These are phyloP conservation scores for Echinosophora koreensis DNA, from an alignment of 306 rosid genomes.

Conservation along the genomic window DNA sequence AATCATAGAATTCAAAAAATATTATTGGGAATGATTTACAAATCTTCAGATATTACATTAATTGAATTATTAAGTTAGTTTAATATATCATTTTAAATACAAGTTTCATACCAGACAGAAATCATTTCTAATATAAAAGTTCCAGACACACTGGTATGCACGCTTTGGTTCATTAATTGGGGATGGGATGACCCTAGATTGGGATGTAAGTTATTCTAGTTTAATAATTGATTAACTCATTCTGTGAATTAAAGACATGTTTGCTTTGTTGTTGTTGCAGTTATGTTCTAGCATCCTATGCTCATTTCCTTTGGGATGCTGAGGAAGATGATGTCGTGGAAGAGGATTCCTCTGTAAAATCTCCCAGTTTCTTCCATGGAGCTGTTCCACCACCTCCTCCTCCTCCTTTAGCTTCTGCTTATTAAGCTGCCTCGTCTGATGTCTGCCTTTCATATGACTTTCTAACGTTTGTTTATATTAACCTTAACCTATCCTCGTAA, in stretches of 20 bases:
- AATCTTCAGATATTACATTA: not conserved
- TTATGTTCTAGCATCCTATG: constrained; percentile 84
- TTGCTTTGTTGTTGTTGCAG: constrained; percentile 59
- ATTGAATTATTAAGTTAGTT: not conserved
- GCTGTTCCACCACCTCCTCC: constrained; percentile 54
- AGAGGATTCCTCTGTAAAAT: constrained; percentile 42
- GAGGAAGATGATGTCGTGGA: constrained; percentile 61
- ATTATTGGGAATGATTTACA: not conserved
- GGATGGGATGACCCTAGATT: not conserved
- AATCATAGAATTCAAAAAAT: not conserved
- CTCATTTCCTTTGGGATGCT: constrained; percentile 91
- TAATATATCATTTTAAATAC: not conserved
- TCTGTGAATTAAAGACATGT: not conserved
- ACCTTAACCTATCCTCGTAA: constrained; percentile 42
- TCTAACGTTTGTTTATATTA: constrained; percentile 53
- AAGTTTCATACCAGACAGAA: not conserved
- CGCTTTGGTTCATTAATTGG: not conserved
- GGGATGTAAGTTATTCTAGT: not conserved
- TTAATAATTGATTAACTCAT: not conserved
- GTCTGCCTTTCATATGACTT: constrained; percentile 49
- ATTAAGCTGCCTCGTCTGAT: constrained; percentile 49
- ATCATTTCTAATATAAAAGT: not conserved
- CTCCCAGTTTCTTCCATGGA: constrained; percentile 60
- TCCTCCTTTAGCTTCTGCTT: constrained; percentile 69
- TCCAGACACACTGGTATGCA: not conserved